Evolutionary conservation across 352 stramenopile species (phyloP).

Genomic region (Thalassiosira mediterranea): DNA sequence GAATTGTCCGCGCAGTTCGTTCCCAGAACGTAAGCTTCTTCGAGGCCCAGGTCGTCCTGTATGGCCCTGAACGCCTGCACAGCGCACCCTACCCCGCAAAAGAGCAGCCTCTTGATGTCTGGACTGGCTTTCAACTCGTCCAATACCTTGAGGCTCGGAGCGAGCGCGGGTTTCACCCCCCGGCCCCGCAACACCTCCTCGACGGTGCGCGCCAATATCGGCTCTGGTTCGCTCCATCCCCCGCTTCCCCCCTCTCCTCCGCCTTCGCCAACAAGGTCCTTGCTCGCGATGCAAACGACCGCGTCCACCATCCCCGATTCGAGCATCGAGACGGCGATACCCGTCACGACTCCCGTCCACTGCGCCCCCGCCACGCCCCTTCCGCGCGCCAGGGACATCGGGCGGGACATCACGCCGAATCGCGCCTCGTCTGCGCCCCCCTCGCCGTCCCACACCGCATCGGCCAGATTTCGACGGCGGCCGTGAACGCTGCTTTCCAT

Average conservation of each 20-base stretch:
- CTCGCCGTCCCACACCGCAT: conserved; percentile 46
- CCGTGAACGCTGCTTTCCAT: conserved; percentile 68
- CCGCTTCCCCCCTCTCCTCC: conserved; percentile 1
- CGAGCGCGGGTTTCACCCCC: conserved; percentile 77
- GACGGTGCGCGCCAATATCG: conserved; percentile 68
- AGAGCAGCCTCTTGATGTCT: conserved; percentile 72
- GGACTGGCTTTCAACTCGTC: conserved; percentile 69
- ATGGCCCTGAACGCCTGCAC: conserved; percentile 81
- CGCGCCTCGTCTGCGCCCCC: conserved; percentile 56
- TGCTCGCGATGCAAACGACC: conserved; percentile 73
- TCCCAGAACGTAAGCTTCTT: conserved; percentile 79
- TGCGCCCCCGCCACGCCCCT: conserved; percentile 59
- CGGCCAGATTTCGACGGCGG: conserved; percentile 41
- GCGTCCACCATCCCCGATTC: conserved; percentile 75
- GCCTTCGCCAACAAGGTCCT: conserved; percentile 13
- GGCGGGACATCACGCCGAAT: conserved; percentile 73
- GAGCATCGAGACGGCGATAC: conserved; percentile 76
- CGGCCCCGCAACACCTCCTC: conserved; percentile 67
- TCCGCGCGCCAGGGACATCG: conserved; percentile 65
- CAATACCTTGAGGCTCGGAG: conserved; percentile 73
- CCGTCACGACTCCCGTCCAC: conserved; percentile 79
- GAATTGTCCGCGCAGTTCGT: conserved; percentile 83
- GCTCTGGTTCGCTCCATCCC: conserved; percentile 62
- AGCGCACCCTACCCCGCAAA: conserved; percentile 80
- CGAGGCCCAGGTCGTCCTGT: conserved; percentile 61